A percentile compares a stretch with the other conserved stretches of the same genome.
Evolutionary conservation across 2,329 filamentous ascomycete genomes (phyloP).

Genomic region (Shiraia sp.): DNA sequence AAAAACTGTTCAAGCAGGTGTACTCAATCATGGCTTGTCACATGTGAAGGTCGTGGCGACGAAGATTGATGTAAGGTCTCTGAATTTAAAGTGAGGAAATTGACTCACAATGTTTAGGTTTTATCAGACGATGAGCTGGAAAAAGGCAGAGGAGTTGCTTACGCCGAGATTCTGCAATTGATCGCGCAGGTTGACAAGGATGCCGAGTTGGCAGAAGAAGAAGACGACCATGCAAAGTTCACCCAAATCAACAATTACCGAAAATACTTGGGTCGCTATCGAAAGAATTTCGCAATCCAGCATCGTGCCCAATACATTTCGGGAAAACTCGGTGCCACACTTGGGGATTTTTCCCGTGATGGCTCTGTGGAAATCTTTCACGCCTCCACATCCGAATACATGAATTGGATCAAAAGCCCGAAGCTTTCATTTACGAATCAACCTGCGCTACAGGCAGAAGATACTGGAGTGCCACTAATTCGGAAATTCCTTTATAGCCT

Average conservation of each 20-base stretch:
- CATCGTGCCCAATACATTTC: conserved; percentile 13
- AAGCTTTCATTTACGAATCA: conserved; percentile 15
- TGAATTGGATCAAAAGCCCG: conserved; percentile 17
- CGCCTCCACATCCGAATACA: conserved; percentile 20
- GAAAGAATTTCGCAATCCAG: conserved; percentile 8
- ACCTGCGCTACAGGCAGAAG: conserved; percentile 11
- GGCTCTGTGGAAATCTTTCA: conserved; percentile 12
- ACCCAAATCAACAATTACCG: conserved; percentile 9
- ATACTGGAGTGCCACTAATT: conserved; percentile 21
- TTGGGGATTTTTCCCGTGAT: conserved; percentile 2
- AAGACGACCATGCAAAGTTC: neutral
- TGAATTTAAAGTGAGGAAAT: neutral
- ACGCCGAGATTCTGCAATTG: conserved; percentile 2
- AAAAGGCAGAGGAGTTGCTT: neutral
- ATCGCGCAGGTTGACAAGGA: conserved; percentile 2
- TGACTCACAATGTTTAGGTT: neutral
- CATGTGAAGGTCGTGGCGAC: conserved; percentile 27
- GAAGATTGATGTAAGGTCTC: conserved; percentile 28
- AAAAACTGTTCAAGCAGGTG: conserved; percentile 12
- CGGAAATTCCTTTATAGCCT: conserved; percentile 15
- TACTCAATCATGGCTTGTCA: conserved; percentile 11
- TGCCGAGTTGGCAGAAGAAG: neutral
- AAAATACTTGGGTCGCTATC: conserved; percentile 12
- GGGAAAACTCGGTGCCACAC: conserved; percentile 8
- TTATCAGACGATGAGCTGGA: conserved; percentile 7